phyloP scores from a whole-genome alignment of 1,284 basidiomycete genomes.

The Cutaneotrichosporon spelunceum region DNA sequence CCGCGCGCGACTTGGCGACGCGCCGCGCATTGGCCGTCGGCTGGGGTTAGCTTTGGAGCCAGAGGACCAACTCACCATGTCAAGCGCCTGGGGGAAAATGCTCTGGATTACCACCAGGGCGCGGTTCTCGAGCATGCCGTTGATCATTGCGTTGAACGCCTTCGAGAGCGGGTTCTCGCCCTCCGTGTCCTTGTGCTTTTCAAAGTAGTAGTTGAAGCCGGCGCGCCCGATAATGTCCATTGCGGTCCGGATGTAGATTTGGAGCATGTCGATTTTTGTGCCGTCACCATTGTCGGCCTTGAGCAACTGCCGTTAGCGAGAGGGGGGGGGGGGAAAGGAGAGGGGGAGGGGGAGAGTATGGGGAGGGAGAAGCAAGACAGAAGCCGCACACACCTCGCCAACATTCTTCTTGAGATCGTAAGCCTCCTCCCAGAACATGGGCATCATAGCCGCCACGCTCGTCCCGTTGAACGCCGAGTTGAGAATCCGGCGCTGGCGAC shows the following conservation, averaged over 20 bases:
- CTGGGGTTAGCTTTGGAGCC: not conserved
- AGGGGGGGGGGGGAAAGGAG: not conserved
- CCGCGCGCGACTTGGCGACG: not conserved
- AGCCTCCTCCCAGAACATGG: slow-evolving; percentile 65
- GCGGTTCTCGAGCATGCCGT: slow-evolving; percentile 50
- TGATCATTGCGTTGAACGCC: slow-evolving; percentile 60
- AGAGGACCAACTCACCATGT: not conserved
- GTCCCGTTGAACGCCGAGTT: slow-evolving; percentile 52
- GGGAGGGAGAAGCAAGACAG: no score
- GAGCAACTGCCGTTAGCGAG: slow-evolving; percentile 3
- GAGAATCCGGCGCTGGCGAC: slow-evolving; percentile 55
- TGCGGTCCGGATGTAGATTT: slow-evolving; percentile 63
- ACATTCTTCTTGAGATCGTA: slow-evolving; percentile 52
- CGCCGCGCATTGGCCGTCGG: slow-evolving; percentile 1
- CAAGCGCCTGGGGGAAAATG: slow-evolving; percentile 17
- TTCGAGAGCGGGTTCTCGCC: slow-evolving; percentile 56
- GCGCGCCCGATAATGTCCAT: slow-evolving; percentile 70
- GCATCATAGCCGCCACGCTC: slow-evolving; percentile 52
- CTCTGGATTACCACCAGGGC: slow-evolving; percentile 18
- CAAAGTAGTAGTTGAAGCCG: slow-evolving; percentile 65
- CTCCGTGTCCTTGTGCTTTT: slow-evolving; percentile 49
- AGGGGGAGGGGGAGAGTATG: no score
- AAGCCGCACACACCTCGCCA: slow-evolving; percentile 31
- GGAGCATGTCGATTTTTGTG: slow-evolving; percentile 58
- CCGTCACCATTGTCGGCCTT: not conserved